phyloP scores from a whole-genome alignment of 805 yeast genomes.

The Ogataea pini region DNA sequence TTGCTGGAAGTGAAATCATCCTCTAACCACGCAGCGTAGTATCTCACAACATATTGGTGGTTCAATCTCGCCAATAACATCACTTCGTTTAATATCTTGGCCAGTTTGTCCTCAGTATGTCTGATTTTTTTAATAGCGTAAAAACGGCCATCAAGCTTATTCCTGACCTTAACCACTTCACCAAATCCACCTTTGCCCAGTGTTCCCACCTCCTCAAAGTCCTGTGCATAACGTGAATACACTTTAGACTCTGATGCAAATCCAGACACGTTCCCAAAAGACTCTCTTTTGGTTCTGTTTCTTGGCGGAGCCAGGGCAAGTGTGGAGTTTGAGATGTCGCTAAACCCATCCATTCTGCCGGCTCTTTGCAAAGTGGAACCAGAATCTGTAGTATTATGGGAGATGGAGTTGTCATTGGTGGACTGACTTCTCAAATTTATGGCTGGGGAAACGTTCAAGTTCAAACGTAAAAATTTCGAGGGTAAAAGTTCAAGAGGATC shows the following conservation, averaged over 20 bases:
- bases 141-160: constrained; percentile 88
- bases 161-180: constrained; percentile 96
- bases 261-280: constrained; percentile 26
- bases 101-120: constrained; percentile 76
- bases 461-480: constrained; percentile 76
- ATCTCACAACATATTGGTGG: constrained; percentile 94
- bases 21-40: constrained; percentile 97
- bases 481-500: constrained; percentile 86
- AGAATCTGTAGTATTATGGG: not conserved
- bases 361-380: constrained; percentile 3
- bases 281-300: constrained; percentile 28
- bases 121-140: constrained; percentile 92
- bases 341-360: constrained; percentile 13
- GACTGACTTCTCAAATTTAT: constrained; percentile 11
- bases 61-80: constrained; percentile 87
- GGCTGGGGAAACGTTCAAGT: constrained; percentile 43
- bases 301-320: constrained; percentile 12
- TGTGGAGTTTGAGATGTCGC: constrained; percentile 26
- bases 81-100: constrained; percentile 85
- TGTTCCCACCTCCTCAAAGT: constrained; percentile 90
- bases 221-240: constrained; percentile 80
- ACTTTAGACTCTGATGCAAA: constrained; percentile 22
- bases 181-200: constrained; percentile 97
- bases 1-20: constrained; percentile 46
- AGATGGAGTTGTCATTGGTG: not conserved